These are phyloP conservation scores for Hibiscus tridactylites DNA, from an alignment of 345 rosid genomes.

Conservation along the genomic window DNA sequence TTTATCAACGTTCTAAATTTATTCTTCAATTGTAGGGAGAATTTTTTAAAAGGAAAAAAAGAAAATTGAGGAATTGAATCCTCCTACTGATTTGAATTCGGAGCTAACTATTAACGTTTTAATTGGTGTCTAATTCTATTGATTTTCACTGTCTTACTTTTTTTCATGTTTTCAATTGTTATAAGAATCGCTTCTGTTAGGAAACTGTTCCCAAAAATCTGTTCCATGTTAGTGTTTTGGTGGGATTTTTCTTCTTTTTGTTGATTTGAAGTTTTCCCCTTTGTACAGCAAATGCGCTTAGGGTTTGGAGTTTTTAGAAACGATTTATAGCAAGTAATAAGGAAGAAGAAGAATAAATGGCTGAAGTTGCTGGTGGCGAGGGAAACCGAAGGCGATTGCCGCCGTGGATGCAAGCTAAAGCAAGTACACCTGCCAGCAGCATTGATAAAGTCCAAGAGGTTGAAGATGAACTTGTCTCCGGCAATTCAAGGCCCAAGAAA, in stretches of 20 bases:
- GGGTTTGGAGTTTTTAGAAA: background rate
- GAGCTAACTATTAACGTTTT: background rate
- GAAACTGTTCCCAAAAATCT: background rate
- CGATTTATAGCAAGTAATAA: background rate
- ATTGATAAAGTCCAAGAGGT: background rate
- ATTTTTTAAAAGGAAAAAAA: background rate
- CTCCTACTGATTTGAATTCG: background rate
- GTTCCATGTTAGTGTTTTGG: background rate
- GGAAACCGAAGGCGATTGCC: constrained; percentile 13
- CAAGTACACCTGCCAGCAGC: background rate
- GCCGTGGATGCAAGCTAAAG: constrained; percentile 5
- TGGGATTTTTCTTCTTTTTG: background rate
- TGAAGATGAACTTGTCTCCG: background rate
- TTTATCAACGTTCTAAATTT: background rate
- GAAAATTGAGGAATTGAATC: background rate
- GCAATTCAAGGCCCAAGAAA: background rate
- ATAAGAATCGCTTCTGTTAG: background rate
- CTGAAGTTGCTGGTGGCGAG: constrained; percentile 1
- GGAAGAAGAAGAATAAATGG: constrained; percentile 5
- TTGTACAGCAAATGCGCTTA: background rate
- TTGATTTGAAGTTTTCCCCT: background rate
- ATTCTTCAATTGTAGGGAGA: background rate
- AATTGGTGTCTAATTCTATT: background rate
- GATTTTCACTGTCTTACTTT: background rate
- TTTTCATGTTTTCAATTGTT: background rate